phyloP scores from a whole-genome alignment of 1,139 yeast species.

The Diutina ranongensis region DNA sequence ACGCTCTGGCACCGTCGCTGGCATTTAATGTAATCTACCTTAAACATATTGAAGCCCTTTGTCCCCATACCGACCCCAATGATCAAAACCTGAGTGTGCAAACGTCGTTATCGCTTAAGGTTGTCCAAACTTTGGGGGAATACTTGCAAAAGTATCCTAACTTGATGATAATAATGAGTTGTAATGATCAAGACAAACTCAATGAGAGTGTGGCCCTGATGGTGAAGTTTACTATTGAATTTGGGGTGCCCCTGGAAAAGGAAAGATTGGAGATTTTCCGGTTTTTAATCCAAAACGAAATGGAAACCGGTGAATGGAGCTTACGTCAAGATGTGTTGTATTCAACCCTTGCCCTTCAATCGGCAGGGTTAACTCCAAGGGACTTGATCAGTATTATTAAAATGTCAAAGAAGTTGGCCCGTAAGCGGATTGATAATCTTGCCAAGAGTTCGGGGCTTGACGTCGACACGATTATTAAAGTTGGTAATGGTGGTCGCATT shows the following conservation, averaged over 20 bases:
- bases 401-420: constrained; percentile 48
- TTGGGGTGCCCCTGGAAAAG: constrained; percentile 66
- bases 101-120: constrained; percentile 46
- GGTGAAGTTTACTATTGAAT: constrained; percentile 65
- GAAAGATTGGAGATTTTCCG: constrained; percentile 61
- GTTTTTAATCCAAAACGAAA: constrained; percentile 24
- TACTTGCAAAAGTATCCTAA: constrained; percentile 27
- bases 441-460: constrained; percentile 12
- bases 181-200: constrained; percentile 60
- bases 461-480: constrained; percentile 18
- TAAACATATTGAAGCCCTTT: constrained; percentile 65
- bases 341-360: constrained; percentile 60
- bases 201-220: constrained; percentile 56
- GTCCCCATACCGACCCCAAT: constrained; percentile 52
- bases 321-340: constrained; percentile 46
- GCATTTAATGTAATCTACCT: constrained; percentile 36
- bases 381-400: constrained; percentile 67
- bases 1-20: constrained; percentile 8
- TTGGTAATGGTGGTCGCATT: constrained; percentile 43
- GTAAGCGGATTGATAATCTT: constrained; percentile 33
- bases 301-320: constrained; percentile 15
- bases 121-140: constrained; percentile 49
- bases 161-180: constrained; percentile 55
- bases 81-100: constrained; percentile 46
- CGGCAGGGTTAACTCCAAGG: constrained; percentile 87